These are phyloP conservation scores for Tolypocladium tundrense DNA, from an alignment of 2,329 filamentous ascomycete genomes.

Conservation along the genomic window DNA sequence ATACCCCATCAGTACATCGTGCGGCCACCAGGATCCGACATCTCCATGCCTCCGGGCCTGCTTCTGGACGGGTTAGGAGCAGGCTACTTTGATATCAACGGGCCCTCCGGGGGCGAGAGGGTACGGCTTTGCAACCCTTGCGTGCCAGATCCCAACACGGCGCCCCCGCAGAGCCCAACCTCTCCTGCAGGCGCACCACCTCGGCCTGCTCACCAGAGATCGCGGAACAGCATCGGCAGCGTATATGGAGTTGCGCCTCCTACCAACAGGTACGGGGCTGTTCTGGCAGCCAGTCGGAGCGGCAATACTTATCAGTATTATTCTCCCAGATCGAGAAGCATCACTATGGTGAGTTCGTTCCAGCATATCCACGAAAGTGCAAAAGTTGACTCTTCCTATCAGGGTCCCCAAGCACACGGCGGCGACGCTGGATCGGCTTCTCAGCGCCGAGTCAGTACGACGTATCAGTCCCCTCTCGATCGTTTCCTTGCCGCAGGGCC, in stretches of 20 bases:
- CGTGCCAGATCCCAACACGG: slow-evolving; percentile 50
- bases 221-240: slow-evolving; percentile 32
- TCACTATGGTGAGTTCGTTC: slow-evolving; percentile 33
- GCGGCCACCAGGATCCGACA: slow-evolving; percentile 50
- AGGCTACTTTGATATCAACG: slow-evolving; percentile 32
- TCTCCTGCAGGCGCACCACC: slow-evolving; percentile 19
- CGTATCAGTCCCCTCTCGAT: slow-evolving; percentile 24
- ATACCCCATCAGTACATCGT: slow-evolving; percentile 93
- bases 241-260: slow-evolving; percentile 17
- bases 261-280: slow-evolving; percentile 23
- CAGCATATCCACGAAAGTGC: neutral
- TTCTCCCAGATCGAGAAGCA: slow-evolving; percentile 29
- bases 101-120: slow-evolving; percentile 42
- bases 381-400: slow-evolving; percentile 1
- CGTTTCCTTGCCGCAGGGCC: slow-evolving; percentile 27
- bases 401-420: slow-evolving; percentile 2
- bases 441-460: slow-evolving; percentile 16
- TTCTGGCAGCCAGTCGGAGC: slow-evolving; percentile 20
- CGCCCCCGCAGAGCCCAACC: slow-evolving; percentile 37
- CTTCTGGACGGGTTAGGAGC: slow-evolving; percentile 28
- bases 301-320: slow-evolving; percentile 25
- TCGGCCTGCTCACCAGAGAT: slow-evolving; percentile 30
- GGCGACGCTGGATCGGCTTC: slow-evolving; percentile 10
- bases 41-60: slow-evolving; percentile 22
- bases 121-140: slow-evolving; percentile 53